phyloP scores from a whole-genome alignment of 768 basidiomycete genomes.

The Dendrothele bispora region DNA sequence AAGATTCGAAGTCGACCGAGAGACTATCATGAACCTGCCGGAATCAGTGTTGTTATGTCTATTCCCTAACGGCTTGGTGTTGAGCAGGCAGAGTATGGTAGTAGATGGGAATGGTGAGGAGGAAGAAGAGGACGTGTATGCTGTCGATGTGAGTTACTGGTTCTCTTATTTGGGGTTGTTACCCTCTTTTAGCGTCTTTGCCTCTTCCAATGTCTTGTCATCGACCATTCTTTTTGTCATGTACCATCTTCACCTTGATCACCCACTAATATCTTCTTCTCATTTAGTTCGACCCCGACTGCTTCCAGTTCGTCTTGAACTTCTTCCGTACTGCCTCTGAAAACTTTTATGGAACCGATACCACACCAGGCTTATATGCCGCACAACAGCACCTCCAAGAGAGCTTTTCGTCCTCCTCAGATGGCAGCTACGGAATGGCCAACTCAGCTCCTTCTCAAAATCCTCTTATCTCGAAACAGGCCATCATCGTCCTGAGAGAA shows the following conservation, averaged over 20 bases:
- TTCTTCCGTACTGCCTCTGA: constrained; percentile 92
- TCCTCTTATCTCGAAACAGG: constrained; percentile 92
- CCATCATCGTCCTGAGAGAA: constrained; percentile 96
- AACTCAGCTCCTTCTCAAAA: constrained; percentile 72
- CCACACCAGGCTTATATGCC: constrained; percentile 67
- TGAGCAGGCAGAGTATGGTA: constrained; percentile 82
- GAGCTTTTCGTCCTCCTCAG: constrained; percentile 56
- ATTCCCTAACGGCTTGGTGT: constrained; percentile 95
- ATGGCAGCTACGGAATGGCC: too few species aligned
- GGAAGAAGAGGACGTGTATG: constrained; percentile 92
- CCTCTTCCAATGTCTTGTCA: too few species aligned
- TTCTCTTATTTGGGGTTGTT: constrained; percentile 7
- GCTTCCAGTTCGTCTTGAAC: constrained; percentile 88
- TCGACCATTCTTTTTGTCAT: neutral
- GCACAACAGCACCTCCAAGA: constrained; percentile 80
- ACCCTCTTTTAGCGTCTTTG: constrained; percentile 5
- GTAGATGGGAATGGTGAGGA: constrained; percentile 74
- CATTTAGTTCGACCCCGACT: constrained; percentile 91
- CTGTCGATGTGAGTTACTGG: constrained; percentile 80
- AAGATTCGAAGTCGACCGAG: constrained; percentile 93
- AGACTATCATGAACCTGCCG: constrained; percentile 97
- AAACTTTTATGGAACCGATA: constrained; percentile 85
- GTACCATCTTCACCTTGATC: too few species aligned
- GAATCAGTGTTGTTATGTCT: constrained; percentile 95
- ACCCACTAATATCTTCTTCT: too few species aligned